Conservation (phyloP, 768 basidiomycete genomes). For the Podaxis sp. region DNA sequence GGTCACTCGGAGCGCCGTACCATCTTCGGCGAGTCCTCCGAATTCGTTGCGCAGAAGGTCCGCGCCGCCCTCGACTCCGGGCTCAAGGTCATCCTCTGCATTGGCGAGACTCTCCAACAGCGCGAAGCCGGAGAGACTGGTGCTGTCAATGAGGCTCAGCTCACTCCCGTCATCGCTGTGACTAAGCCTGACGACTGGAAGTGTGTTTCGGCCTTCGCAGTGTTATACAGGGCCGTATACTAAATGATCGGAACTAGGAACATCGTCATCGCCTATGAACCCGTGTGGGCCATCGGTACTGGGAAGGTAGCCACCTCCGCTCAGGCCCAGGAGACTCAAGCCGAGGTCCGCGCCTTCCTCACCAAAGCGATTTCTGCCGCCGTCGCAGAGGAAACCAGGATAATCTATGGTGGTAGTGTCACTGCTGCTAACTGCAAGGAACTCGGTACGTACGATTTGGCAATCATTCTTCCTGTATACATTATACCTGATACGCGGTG, state of each 20-base stretch:
- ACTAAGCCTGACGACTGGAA: slow-evolving; percentile 74
- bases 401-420: slow-evolving; percentile 97
- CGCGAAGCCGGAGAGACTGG: slow-evolving; percentile 79
- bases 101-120: slow-evolving; percentile 90
- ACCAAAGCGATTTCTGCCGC: slow-evolving; percentile 56
- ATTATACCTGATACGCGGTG: slow-evolving; percentile 3
- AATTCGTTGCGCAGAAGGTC: slow-evolving; percentile 82
- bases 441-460: slow-evolving; percentile 55
- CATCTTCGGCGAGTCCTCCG: slow-evolving; percentile 86
- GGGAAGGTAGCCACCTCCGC: slow-evolving; percentile 89
- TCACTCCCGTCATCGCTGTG: slow-evolving; percentile 68
- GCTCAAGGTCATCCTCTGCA: slow-evolving; percentile 90
- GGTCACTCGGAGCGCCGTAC: slow-evolving; percentile 97
- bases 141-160: slow-evolving; percentile 78
- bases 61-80: slow-evolving; percentile 73
- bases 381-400: slow-evolving; percentile 72
- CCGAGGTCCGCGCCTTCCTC: slow-evolving; percentile 77
- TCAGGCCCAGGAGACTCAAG: slow-evolving; percentile 95
- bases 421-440: slow-evolving; percentile 86
- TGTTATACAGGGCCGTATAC: not conserved
- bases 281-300: slow-evolving; percentile 99
- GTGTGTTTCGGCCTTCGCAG: slow-evolving; percentile 38
- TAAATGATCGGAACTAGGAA: slow-evolving; percentile 44
- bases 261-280: slow-evolving; percentile 94
- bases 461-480: not conserved